Percentiles rank a stretch among this genome's conserved stretches.
Conservation (phyloP, 805 yeast species). For the Cyberlindnera nakhonratchasimensis region DNA sequence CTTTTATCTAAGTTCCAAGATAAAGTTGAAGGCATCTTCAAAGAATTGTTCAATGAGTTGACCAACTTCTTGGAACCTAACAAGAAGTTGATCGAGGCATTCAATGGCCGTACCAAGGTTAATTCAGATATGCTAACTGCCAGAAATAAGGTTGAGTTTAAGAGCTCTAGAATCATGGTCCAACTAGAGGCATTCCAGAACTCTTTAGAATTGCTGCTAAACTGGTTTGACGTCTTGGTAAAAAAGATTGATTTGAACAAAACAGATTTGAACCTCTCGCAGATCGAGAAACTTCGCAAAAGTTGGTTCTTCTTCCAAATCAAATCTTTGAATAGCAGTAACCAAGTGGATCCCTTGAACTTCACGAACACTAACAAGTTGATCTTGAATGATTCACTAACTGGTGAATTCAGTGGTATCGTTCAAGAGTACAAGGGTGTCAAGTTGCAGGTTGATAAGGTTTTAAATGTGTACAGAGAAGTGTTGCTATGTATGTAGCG, state of each 20-base stretch:
- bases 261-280: slow-evolving; percentile 25
- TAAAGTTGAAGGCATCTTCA: slow-evolving; percentile 23
- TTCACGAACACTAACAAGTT: slow-evolving; percentile 16
- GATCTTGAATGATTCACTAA: slow-evolving; percentile 23
- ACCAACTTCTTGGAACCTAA: slow-evolving; percentile 24
- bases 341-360: slow-evolving; percentile 17
- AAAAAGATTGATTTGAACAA: slow-evolving; percentile 25
- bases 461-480: slow-evolving; percentile 5
- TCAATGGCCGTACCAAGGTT: slow-evolving; percentile 6
- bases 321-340: slow-evolving; percentile 18
- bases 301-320: slow-evolving; percentile 41
- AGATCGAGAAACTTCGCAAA: slow-evolving; percentile 33
- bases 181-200: slow-evolving; percentile 38
- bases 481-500: slow-evolving; percentile 4
- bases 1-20: slow-evolving; percentile 23
- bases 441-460: slow-evolving; percentile 7
- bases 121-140: slow-evolving; percentile 7
- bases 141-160: slow-evolving; percentile 23
- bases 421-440: slow-evolving; percentile 12
- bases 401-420: slow-evolving; percentile 11
- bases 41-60: slow-evolving; percentile 25
- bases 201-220: slow-evolving; percentile 34
- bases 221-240: slow-evolving; percentile 17
- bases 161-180: slow-evolving; percentile 26
- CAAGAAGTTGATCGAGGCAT: slow-evolving; percentile 17